phyloP scores from a whole-genome alignment of 2,329 filamentous ascomycete genomes.

The Pseudogymnoascus sp. region DNA sequence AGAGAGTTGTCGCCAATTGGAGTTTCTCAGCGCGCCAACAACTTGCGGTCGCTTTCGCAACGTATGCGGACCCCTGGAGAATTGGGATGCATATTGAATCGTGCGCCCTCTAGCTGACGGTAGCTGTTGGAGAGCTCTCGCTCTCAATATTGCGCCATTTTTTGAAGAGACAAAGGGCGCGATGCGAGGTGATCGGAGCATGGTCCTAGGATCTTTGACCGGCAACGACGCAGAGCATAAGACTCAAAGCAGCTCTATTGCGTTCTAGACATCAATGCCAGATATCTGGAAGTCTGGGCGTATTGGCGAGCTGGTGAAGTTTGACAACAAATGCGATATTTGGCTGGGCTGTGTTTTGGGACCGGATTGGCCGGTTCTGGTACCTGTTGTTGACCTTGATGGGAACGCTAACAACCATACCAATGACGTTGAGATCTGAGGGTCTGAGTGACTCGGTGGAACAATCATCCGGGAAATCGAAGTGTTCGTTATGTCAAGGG shows the following conservation, averaged over 20 bases:
- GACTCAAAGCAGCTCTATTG: neutral
- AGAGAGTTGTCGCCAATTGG: conserved; percentile 13
- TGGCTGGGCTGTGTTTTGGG: neutral
- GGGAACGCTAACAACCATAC: neutral
- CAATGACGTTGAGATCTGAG: neutral
- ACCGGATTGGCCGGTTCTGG: neutral
- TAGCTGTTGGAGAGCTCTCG: neutral
- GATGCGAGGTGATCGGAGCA: neutral
- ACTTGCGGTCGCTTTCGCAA: neutral
- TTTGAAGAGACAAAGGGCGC: neutral
- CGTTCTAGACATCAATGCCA: neutral
- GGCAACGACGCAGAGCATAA: neutral
- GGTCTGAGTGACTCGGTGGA: neutral
- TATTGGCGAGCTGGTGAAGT: neutral
- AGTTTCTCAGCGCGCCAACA: neutral
- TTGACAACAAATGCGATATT: neutral
- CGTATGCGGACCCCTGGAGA: neutral
- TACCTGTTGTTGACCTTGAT: neutral
- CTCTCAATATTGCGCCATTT: neutral
- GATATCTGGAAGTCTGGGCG: neutral
- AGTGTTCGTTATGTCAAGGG: neutral
- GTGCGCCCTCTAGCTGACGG: neutral
- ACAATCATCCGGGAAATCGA: neutral
- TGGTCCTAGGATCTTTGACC: neutral
- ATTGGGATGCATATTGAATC: conserved; percentile 1